Conservation (phyloP, 2,329 filamentous ascomycete species). For the Acephala macrosclerotiorum region DNA sequence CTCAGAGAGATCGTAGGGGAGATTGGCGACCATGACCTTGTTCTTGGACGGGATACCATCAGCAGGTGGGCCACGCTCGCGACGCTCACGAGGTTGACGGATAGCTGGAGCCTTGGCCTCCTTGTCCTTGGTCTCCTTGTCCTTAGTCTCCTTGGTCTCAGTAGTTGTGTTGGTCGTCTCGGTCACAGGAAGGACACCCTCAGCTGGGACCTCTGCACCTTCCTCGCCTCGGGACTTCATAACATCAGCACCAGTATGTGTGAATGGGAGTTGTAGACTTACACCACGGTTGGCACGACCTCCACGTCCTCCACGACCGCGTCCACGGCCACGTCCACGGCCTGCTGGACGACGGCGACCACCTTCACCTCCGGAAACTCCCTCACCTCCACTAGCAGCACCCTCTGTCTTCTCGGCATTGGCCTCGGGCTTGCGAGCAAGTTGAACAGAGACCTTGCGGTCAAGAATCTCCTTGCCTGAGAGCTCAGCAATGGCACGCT, state of each 20-base stretch:
- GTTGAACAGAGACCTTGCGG: constrained; percentile 98
- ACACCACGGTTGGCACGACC: constrained; percentile 69
- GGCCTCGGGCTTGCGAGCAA: constrained; percentile 95
- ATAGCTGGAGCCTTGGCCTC: constrained; percentile 40
- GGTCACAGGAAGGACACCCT: constrained; percentile 63
- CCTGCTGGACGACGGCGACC: constrained; percentile 68
- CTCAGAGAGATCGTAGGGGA: constrained; percentile 97
- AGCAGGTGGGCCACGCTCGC: constrained; percentile 92
- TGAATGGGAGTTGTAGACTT: constrained; percentile 50
- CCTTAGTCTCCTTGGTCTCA: constrained; percentile 54
- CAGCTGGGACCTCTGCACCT: constrained; percentile 55
- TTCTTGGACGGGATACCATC: constrained; percentile 98
- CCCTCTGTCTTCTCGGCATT: constrained; percentile 78
- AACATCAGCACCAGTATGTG: constrained; percentile 28
- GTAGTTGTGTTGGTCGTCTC: constrained; percentile 67
- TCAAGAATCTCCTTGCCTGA: constrained; percentile 98
- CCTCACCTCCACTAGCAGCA: constrained; percentile 76
- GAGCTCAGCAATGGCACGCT: constrained; percentile 93
- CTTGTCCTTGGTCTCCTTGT: constrained; percentile 51
- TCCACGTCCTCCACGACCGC: constrained; percentile 71
- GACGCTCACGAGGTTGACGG: constrained; percentile 65
- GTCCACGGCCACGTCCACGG: constrained; percentile 71
- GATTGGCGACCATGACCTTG: constrained; percentile 99
- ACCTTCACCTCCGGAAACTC: constrained; percentile 68
- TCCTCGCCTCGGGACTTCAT: constrained; percentile 41